Evolutionary conservation across 371 early-diverging fungal genomes (phyloP), one percentile per base, ranked within the genome.

Genomic region (Nematocida major): DNA sequence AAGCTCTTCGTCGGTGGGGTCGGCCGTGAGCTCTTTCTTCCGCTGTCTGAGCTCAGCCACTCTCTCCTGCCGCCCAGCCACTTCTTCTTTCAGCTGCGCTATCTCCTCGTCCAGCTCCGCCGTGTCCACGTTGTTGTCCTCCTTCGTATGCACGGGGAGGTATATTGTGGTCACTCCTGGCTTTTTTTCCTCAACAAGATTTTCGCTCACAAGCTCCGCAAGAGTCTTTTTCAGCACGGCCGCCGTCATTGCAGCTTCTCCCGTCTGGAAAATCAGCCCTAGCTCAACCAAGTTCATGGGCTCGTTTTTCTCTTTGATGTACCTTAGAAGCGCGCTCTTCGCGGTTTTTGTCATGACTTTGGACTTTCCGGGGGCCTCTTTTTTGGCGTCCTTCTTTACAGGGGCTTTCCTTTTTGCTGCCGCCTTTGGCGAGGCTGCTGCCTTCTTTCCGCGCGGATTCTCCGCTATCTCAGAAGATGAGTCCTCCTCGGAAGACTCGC

Each of bases 101-200:
- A 81, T 65, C 13, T 73, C 61, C 26, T 45, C 54, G 32, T 73
- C 54, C 34, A 81, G 40, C 66, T 78, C 61, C 40, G 32, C 20
- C 36, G 48, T 48, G 9, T 53, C 51, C 5, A 7, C 20, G 32
- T 73, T 39, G 18, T 50, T 38, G 36, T 73, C 76, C 26, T 59
- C 65, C 50, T 50, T 28, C 22, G 39, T 42, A 30, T 61, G 76
- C 53, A 63, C 32, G 5, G 63, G 62, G 11, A 22, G 15, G 20
- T 65, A 73, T 3, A 73, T 34, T 36, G 62, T 9, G n/a, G 54
- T 22, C 32, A 20, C 45, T 9, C 49, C 49, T 53, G 32, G 18
- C 15, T 30, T 40, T 30, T 50, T 43, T 32, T 63, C 63, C 20
- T 3, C 24, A 11, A 73, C 51, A 7, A 50, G 65, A 0, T 34